Evolutionary conservation across 805 yeast genomes (phyloP), one percentile per base, ranked within the genome.

Genomic region (Saccharomyces paradoxus): DNA sequence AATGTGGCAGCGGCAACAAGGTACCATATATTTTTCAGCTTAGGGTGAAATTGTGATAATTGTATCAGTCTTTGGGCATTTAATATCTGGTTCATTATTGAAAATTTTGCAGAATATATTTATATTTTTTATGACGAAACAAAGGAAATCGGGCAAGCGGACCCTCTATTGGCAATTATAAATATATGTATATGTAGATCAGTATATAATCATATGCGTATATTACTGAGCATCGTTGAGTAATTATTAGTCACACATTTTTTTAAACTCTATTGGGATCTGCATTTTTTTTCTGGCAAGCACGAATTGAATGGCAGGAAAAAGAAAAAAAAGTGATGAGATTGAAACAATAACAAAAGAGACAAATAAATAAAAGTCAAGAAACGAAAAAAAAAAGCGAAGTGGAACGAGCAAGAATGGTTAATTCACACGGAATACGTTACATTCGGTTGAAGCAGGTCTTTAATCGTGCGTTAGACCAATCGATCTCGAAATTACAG

Each of bases 1-100:
- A 90, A 76, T 9, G 95, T 81, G 0, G 92, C 87, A 8, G 94
- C 87, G 0, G 96, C 92, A 22, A 89, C 73, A 41, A 82, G 72
- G 65, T 84, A 87, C 97, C 97, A 91, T 24, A 79, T 65, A 58
- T 76, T 72, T 46, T 75, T 71, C 29, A 89, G 75, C 10, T 69
- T 69, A 0, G 87, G 85, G 65, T 81, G 81, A 41, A 64, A 67
- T 32, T 63, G 65, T 12, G 67, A 62, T 9, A 69, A 41, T 46
- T 64, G 65, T 2, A 63, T 56, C n/a, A 69, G 56, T 46, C 67
- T 52, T 50, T 67, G 69, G 1, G 69, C 58, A 48, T 59, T 69
- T 4, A 69, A 54, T 46, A 68, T 48, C 22, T 56, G 55, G 26
- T 48, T 58, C 67, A 64, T 65, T 12, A 30, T 41, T 50, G 44